Conservation (phyloP, 2,329 filamentous ascomycete genomes). For the Aspergillus quadrilineatus region DNA sequence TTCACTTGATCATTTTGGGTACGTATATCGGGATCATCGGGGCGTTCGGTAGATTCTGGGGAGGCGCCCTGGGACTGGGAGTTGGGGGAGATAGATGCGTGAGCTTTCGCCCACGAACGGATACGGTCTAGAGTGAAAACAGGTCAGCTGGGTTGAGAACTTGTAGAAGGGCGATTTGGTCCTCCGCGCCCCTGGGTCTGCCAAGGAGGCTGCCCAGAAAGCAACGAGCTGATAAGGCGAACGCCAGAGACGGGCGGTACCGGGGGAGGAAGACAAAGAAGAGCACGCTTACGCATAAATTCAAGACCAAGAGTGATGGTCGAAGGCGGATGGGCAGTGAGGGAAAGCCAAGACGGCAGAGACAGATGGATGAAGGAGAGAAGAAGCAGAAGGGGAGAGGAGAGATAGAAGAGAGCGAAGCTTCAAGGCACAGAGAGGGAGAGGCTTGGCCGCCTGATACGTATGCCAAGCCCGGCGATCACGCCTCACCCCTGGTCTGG, state of each 20-base stretch:
- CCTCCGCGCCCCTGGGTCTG: neutral
- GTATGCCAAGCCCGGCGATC: neutral
- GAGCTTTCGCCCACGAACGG: conserved; percentile 44
- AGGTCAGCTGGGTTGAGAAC: neutral
- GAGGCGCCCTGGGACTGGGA: conserved; percentile 6
- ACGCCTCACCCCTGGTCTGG: neutral
- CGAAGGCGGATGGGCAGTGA: neutral
- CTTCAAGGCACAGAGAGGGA: conserved; percentile 13
- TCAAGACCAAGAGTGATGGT: conserved; percentile 24
- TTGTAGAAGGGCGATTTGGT: neutral
- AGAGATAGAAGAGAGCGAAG: conserved; percentile 16
- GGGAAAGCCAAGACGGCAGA: no score
- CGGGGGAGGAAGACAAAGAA: neutral
- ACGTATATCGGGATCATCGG: conserved; percentile 11
- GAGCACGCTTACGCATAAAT: conserved; percentile 37
- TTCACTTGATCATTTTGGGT: conserved; percentile 34
- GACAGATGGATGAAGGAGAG: neutral
- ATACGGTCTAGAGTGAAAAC: conserved; percentile 32
- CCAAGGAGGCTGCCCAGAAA: no score
- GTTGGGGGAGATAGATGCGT: conserved; percentile 30
- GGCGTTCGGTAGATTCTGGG: conserved; percentile 2
- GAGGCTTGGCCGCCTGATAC: neutral
- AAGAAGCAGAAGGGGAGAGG: neutral
- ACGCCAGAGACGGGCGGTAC: conserved; percentile 7
- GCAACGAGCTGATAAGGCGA: neutral